Evolutionary conservation across 2,329 filamentous ascomycete genomes (phyloP).

Genomic region (Nothophaeocryptopus gaeumannii): DNA sequence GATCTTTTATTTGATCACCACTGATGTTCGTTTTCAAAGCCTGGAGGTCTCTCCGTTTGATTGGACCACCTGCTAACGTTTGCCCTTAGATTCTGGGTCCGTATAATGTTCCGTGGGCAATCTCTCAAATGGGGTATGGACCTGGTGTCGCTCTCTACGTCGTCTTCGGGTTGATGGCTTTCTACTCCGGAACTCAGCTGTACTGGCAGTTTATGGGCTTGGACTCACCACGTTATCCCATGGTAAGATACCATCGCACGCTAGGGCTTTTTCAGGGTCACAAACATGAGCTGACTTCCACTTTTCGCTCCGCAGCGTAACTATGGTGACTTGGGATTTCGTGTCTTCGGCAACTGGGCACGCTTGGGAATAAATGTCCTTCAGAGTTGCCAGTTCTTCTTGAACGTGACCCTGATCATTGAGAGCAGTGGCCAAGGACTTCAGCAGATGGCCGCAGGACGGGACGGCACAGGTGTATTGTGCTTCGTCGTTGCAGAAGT

Average conservation of each 20-base stretch:
- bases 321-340: slow-evolving; percentile 38
- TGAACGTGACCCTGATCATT: slow-evolving; percentile 54
- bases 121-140: slow-evolving; percentile 34
- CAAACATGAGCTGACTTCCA: neutral
- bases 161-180: slow-evolving; percentile 37
- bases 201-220: slow-evolving; percentile 43
- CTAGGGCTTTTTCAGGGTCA: slow-evolving; percentile 29
- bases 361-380: slow-evolving; percentile 40
- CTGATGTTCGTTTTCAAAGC: slow-evolving; percentile 27
- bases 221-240: slow-evolving; percentile 42
- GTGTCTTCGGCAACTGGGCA: slow-evolving; percentile 38
- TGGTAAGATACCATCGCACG: slow-evolving; percentile 27
- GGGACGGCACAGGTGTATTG: slow-evolving; percentile 30
- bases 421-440: slow-evolving; percentile 55
- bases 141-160: slow-evolving; percentile 40
- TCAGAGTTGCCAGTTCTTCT: slow-evolving; percentile 44
- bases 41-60: no score
- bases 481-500: slow-evolving; percentile 55
- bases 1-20: slow-evolving; percentile 46
- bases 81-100: slow-evolving; percentile 35
- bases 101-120: slow-evolving; percentile 36
- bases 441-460: slow-evolving; percentile 47
- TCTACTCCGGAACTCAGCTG: slow-evolving; percentile 39
- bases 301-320: neutral
- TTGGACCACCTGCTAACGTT: no score